Conservation (phyloP, 2,329 filamentous ascomycete species). For the Basipetospora chlamydospora region DNA sequence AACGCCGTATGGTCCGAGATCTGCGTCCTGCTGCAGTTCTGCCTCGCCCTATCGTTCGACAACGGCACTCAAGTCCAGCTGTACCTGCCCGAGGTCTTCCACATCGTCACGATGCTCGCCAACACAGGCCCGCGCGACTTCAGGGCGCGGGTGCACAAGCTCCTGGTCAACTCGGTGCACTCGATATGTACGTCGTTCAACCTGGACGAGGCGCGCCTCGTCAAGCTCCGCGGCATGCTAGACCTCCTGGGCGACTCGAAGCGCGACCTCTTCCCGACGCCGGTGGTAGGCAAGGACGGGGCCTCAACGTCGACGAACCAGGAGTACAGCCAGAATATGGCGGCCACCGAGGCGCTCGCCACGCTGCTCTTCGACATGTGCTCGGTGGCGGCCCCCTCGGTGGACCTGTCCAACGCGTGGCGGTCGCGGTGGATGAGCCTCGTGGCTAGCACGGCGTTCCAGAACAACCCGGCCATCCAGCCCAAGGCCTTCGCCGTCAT, state of each 20-base stretch:
- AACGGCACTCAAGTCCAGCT: constrained; percentile 52
- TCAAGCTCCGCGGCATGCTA: constrained; percentile 40
- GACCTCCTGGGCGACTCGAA: constrained; percentile 44
- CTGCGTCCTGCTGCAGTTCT: constrained; percentile 51
- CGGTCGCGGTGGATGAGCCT: constrained; percentile 60
- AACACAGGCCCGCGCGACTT: constrained; percentile 47
- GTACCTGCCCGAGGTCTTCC: constrained; percentile 54
- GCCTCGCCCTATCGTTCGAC: constrained; percentile 52
- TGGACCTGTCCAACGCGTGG: constrained; percentile 54
- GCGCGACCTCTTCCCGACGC: constrained; percentile 40
- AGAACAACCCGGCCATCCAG: constrained; percentile 58
- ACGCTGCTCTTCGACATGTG: constrained; percentile 49
- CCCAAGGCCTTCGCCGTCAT: constrained; percentile 56
- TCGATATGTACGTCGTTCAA: constrained; percentile 51
- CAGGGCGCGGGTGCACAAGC: constrained; percentile 43
- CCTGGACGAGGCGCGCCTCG: constrained; percentile 43
- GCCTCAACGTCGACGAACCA: constrained; percentile 39
- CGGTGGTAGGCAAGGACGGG: constrained; percentile 32
- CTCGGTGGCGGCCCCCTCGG: constrained; percentile 45
- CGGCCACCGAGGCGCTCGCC: constrained; percentile 46
- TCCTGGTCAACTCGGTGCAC: constrained; percentile 54
- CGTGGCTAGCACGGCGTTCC: constrained; percentile 57
- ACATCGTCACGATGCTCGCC: constrained; percentile 55
- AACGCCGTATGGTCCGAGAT: constrained; percentile 58
- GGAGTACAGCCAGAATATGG: constrained; percentile 35